Base-by-base conservation (phyloP, 805 yeast species). In the Suhomyces emberorum region DNA sequence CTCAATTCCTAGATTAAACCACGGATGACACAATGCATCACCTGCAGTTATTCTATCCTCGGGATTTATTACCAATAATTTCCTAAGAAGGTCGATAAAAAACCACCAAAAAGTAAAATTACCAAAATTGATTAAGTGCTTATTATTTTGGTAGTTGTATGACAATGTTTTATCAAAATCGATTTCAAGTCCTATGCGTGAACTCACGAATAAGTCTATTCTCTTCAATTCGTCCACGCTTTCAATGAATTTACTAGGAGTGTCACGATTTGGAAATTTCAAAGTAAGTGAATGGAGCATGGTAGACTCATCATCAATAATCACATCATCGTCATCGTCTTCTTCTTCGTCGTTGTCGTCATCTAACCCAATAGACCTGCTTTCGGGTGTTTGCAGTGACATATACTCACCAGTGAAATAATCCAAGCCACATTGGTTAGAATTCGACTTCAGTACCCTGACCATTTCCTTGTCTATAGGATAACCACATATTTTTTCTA, bases 81-180 rank as follows among this genome's bases (percentile, higher is more conserved):
- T 63, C 21, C 54, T 51, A 18, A 68, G 49, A 33, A 69, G 51
- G 39, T 69, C 73, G 30, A 69, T 63, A 57, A 88, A 88, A 60
- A 74, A 75, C 68, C 76, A 83, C 96, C 97, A 89, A 59, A 88
- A 88, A 30, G 77, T 71, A 55, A 83, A 83, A 38, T 79, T 77
- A 29, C 83, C 83, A 49, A 69, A 69, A 41, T 57, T 69, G 57
- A 61, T 80, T 69, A 49, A 61, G 38, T 61, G 57, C 43, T 56
- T 59, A 39, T 67, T 64, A 40, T 55, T 57, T 19, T 61, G 63
- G 41, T 54, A 68, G 44, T 68, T 69, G 25, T 51, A 54, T 35
- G 65, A 63, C 28, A 68, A 50, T 20, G 69, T 59, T 40, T 56
- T 55, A 44, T 65, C 69, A 37, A 61, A 60, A 47, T 69, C 52